Conservation (phyloP, 2,329 filamentous ascomycete genomes). For the Pseudomassariella vexata region DNA sequence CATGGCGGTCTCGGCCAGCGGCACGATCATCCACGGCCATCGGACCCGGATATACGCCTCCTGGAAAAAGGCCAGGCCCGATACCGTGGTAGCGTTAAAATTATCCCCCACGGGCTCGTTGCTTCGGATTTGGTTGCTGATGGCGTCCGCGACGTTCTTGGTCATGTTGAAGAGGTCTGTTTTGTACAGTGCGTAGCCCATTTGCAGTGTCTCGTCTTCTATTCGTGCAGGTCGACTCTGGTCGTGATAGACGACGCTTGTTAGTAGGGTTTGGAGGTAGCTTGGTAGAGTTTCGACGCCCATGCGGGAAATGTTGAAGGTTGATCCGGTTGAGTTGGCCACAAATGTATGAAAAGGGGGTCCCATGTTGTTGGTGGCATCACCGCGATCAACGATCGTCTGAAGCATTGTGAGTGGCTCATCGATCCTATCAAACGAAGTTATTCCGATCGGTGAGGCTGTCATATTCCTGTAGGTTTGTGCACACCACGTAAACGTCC, state of each 20-base stretch:
- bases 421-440: neutral
- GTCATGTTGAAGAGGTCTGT: constrained; percentile 7
- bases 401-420: constrained; percentile 2
- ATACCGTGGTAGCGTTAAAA: constrained; percentile 5
- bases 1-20: constrained; percentile 12
- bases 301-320: constrained; percentile 7
- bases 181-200: constrained; percentile 3
- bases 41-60: constrained; percentile 22
- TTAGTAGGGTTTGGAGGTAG: constrained; percentile 5
- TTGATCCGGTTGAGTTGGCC: constrained; percentile 4
- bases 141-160: constrained; percentile 7
- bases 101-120: constrained; percentile 10
- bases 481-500: constrained; percentile 9
- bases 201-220: neutral
- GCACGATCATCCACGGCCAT: constrained; percentile 25
- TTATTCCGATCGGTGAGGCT: constrained; percentile 7
- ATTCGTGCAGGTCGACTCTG: neutral
- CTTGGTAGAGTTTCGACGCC: neutral
- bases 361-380: neutral
- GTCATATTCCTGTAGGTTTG: constrained; percentile 7
- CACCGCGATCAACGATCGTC: neutral
- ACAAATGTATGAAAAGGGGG: constrained; percentile 1
- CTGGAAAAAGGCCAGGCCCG: constrained; percentile 13
- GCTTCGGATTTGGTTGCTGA: constrained; percentile 13
- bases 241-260: constrained; percentile 6